Percentiles rank a stretch among this genome's conserved stretches.
phyloP scores from a whole-genome alignment of 1,139 yeast species.

The Candida smagusa region DNA sequence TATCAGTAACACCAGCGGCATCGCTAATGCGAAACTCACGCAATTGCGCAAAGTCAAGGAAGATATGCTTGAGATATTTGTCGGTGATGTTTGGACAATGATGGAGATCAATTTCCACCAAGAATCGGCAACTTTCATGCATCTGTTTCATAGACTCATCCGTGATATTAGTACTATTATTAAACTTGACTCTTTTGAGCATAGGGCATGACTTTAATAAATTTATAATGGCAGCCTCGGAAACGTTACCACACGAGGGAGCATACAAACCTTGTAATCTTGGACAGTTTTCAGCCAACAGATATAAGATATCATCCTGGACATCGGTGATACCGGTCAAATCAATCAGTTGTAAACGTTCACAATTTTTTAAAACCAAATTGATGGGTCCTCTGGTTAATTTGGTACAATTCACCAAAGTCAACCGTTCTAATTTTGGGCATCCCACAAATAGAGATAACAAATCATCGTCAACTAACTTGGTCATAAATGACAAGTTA shows the following conservation, averaged over 20 bases:
- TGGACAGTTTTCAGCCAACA: slow-evolving; percentile 70
- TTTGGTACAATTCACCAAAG: slow-evolving; percentile 75
- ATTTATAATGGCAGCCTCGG: slow-evolving; percentile 60
- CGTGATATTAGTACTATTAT: slow-evolving; percentile 65
- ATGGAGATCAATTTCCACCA: slow-evolving; percentile 89
- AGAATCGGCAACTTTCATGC: slow-evolving; percentile 66
- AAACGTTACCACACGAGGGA: slow-evolving; percentile 72
- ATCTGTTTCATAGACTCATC: slow-evolving; percentile 66
- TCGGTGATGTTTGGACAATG: slow-evolving; percentile 77
- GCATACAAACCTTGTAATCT: slow-evolving; percentile 88
- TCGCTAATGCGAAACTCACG: slow-evolving; percentile 82
- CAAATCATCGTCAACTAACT: slow-evolving; percentile 61
- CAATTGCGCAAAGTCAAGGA: slow-evolving; percentile 62
- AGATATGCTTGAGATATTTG: slow-evolving; percentile 55
- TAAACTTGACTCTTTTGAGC: slow-evolving; percentile 79
- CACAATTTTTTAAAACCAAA: slow-evolving; percentile 60
- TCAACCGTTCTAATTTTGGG: slow-evolving; percentile 75
- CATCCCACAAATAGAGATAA: slow-evolving; percentile 60
- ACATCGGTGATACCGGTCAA: slow-evolving; percentile 75
- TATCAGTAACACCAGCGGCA: slow-evolving; percentile 68
- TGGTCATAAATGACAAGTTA: slow-evolving; percentile 74
- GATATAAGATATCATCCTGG: slow-evolving; percentile 64
- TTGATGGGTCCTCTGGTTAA: slow-evolving; percentile 63
- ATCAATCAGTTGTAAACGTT: slow-evolving; percentile 78
- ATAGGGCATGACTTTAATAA: slow-evolving; percentile 65